Conservation (phyloP, 2,329 filamentous ascomycete species). For the Thelonectria olida region DNA sequence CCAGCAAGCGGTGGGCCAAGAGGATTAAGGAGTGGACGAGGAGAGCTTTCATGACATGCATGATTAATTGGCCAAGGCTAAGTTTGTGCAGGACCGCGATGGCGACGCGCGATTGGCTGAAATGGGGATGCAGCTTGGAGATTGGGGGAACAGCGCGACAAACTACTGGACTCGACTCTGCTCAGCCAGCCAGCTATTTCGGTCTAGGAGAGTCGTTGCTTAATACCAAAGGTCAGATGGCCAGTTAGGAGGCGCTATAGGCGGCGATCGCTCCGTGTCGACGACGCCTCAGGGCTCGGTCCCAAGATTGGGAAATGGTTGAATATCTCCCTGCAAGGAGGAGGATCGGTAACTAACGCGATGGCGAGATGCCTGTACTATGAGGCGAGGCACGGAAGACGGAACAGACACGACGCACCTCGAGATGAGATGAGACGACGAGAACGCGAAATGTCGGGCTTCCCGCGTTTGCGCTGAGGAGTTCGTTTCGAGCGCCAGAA, state of each 20-base stretch:
- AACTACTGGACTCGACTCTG: constrained; percentile 23
- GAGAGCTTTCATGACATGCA: constrained; percentile 38
- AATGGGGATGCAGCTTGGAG: constrained; percentile 24
- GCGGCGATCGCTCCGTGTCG: constrained; percentile 18
- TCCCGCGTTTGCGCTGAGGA: constrained; percentile 16
- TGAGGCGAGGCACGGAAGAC: too few species aligned
- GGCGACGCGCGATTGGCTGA: constrained; percentile 30
- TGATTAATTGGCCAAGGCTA: constrained; percentile 37
- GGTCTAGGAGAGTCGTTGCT: not conserved
- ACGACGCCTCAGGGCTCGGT: constrained; percentile 24
- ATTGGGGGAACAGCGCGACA: constrained; percentile 26
- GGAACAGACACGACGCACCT: constrained; percentile 19
- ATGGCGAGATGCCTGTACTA: constrained; percentile 21
- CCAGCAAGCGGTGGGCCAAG: constrained; percentile 1
- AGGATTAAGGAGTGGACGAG: constrained; percentile 5
- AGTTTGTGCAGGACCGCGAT: constrained; percentile 23
- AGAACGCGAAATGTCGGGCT: constrained; percentile 32
- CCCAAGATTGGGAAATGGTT: constrained; percentile 23
- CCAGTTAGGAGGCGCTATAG: constrained; percentile 14
- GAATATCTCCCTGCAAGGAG: too few species aligned
- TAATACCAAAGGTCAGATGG: too few species aligned
- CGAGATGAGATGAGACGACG: constrained; percentile 28
- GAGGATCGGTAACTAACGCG: constrained; percentile 26
- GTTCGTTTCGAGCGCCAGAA: constrained; percentile 24
- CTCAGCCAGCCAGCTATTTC: constrained; percentile 6